Base-by-base conservation (phyloP, 2,329 filamentous ascomycete genomes). In the Fusarium protoensiforme region DNA sequence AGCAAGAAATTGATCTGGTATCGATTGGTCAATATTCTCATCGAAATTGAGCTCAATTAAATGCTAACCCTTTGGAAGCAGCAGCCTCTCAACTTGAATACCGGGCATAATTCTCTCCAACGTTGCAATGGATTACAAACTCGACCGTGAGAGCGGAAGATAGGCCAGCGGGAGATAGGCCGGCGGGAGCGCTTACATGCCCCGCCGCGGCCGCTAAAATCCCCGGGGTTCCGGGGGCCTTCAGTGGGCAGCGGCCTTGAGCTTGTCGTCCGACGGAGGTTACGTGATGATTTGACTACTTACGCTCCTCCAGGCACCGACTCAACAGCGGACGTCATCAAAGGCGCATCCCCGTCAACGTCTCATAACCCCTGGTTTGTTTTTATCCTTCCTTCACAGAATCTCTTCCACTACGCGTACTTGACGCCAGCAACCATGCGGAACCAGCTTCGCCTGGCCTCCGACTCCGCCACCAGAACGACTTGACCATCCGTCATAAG, bases 361-460 rank as follows among this genome's bases (percentile, higher is more conserved):
- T 38, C 33, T 24, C 59, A 27, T 20, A 35, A 22, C 20, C 31
- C 27, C 38, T 54, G 24, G 27, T 27, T 41, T 18, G 14, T 18
- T 24, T 24, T 41, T 24, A 29, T 16, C 27, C 41, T 31, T 27
- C 24, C 24, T 24, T 29, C 41, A 46, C 43, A 65, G 38, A 63
- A 62, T 67, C 36, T 11, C 24, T 35, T 53, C 48, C 63, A 61
- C 31, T 48, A 20, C 63, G 46, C 51, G 41, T 36, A 64, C 68
- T 74, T 72, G 62, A 68, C 68, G 72, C 68, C 69, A 73, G 78
- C 74, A 69, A 79, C 69, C 67, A 81, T 81, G 80, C 76, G 73
- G 78, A 76, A 73, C 76, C 78, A 75, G 72, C 74, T 64, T 68
- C 73, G 68, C 67, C 75, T 77, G 64, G 72, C 72, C 61, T 73